A percentile compares a stretch with the other conserved stretches of the same genome.
phyloP scores from a whole-genome alignment of 78 protist genomes.

The Dictyostelium brefeldianum region DNA sequence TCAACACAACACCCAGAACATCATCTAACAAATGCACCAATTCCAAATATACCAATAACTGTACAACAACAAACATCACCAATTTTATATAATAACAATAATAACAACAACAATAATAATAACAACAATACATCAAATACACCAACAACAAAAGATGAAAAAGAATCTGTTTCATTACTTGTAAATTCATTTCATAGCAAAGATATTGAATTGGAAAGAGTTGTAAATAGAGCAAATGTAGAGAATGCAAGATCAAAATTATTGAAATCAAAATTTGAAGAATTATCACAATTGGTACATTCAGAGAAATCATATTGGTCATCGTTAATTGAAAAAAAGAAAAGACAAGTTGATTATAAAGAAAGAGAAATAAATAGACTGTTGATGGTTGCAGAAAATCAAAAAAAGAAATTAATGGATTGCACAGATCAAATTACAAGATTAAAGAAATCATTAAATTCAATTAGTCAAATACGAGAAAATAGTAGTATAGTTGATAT shows the following conservation, averaged over 20 bases:
- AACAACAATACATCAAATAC: neutral
- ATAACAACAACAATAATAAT: neutral
- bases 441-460: constrained; percentile 51
- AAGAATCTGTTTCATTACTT: constrained; percentile 30
- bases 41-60: neutral
- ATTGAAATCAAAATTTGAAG: constrained; percentile 48
- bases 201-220: constrained; percentile 69
- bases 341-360: constrained; percentile 34
- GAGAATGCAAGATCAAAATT: constrained; percentile 21
- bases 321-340: neutral
- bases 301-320: constrained; percentile 48
- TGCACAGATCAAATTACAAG: constrained; percentile 16
- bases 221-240: constrained; percentile 12
- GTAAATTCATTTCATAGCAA: constrained; percentile 52
- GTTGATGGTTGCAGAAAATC: constrained; percentile 63
- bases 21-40: constrained; percentile 14
- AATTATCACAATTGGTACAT: constrained; percentile 48
- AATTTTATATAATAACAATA: neutral
- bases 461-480: constrained; percentile 39
- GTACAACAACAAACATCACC: neutral
- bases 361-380: constrained; percentile 60
- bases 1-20: constrained; percentile 26
- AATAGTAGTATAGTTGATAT: constrained; percentile 36
- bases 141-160: neutral
- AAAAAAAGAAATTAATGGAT: constrained; percentile 49